Percentiles rank a stretch among this genome's conserved stretches.
phyloP scores from a whole-genome alignment of 1,139 yeast genomes.

The Candida neerlandica region DNA sequence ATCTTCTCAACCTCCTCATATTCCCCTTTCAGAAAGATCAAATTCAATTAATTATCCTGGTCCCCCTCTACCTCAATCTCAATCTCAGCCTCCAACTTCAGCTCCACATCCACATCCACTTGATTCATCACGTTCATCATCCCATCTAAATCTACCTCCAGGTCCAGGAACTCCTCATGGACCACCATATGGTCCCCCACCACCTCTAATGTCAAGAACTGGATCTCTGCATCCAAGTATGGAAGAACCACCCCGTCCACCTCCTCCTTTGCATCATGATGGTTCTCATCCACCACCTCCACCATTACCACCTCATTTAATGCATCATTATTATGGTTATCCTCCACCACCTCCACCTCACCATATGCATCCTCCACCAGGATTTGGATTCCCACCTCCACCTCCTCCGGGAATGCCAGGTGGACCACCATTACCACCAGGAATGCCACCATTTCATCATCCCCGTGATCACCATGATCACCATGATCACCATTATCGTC shows the following conservation, averaged over 20 bases:
- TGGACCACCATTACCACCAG: conserved; percentile 8
- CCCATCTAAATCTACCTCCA: conserved; percentile 3
- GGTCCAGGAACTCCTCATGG: conserved; percentile 9
- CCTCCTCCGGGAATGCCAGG: conserved; percentile 5
- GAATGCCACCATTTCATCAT: neutral
- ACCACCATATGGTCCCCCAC: neutral
- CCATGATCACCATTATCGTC: conserved; percentile 5
- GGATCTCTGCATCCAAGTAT: neutral
- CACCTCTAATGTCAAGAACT: neutral
- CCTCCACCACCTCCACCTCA: conserved; percentile 12
- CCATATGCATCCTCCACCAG: conserved; percentile 12
- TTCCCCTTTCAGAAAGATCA: neutral
- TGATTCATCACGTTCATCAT: neutral
- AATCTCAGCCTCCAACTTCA: neutral
- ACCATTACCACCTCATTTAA: conserved; percentile 7
- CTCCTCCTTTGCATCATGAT: conserved; percentile 12
- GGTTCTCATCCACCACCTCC: conserved; percentile 16
- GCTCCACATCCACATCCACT: neutral
- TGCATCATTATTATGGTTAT: conserved; percentile 3
- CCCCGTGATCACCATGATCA: neutral
- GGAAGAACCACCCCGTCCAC: conserved; percentile 3
- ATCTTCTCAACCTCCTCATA: neutral
- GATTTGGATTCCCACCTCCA: conserved; percentile 8
- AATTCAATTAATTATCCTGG: neutral
- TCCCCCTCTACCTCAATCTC: neutral